Percentiles rank a stretch among this genome's conserved stretches.
Conservation (phyloP, 208 protist species). For the Tritrichomonas foetus region DNA sequence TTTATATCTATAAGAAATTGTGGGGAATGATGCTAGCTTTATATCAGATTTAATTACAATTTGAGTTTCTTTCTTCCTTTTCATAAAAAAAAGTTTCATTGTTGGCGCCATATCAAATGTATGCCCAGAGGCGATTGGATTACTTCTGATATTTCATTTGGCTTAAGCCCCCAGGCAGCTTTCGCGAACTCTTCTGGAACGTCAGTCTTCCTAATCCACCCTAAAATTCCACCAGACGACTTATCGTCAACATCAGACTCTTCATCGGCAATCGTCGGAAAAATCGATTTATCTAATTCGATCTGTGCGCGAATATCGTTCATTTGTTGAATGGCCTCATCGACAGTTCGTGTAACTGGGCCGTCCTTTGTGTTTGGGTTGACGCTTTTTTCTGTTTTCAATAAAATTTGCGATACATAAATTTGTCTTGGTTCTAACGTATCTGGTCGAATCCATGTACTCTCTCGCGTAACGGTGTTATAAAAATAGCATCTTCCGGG, state of each 20-base stretch:
- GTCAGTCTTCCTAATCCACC: not conserved
- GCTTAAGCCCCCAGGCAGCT: not conserved
- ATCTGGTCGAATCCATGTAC: not conserved
- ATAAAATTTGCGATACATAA: constrained; percentile 25
- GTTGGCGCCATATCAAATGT: too few species aligned
- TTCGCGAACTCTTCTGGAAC: not conserved
- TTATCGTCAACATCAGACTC: not conserved
- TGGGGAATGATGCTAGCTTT: too few species aligned
- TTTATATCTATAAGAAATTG: too few species aligned
- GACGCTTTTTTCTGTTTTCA: not conserved
- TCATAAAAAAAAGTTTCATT: too few species aligned
- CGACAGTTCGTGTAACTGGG: not conserved
- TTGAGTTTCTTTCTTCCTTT: too few species aligned
- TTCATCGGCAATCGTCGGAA: not conserved
- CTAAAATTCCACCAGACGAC: not conserved
- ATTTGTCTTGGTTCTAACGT: not conserved
- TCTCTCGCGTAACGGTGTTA: not conserved
- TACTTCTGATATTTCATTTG: too few species aligned
- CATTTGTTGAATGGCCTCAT: not conserved
- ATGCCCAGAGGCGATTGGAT: too few species aligned
- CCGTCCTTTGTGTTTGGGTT: not conserved
- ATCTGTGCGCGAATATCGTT: not conserved
- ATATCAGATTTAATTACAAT: too few species aligned
- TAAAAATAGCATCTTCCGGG: not conserved
- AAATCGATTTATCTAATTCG: not conserved